phyloP scores from a whole-genome alignment of 2,329 filamentous ascomycete species.

The Fusarium albosuccineum region DNA sequence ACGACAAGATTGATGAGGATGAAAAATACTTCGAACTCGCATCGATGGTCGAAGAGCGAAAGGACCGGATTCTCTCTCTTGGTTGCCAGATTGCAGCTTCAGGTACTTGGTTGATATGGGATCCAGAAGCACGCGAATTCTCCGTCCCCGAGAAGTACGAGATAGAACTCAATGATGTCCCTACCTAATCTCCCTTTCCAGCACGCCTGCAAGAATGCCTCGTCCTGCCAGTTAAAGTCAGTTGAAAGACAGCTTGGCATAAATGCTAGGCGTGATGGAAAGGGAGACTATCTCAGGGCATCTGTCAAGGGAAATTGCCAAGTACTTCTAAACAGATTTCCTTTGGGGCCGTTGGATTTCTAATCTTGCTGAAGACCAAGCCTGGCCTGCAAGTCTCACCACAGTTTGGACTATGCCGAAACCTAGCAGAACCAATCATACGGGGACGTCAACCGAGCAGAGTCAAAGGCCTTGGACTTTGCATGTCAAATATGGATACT shows the following conservation, averaged over 20 bases:
- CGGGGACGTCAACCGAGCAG: too few relatives aligned
- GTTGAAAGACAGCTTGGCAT: background rate
- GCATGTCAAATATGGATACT: too few relatives aligned
- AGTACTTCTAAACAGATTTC: too few relatives aligned
- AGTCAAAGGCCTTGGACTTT: too few relatives aligned
- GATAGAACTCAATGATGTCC: slow-evolving; percentile 18
- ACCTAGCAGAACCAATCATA: too few relatives aligned
- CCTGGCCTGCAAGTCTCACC: too few relatives aligned
- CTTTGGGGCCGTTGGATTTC: too few relatives aligned
- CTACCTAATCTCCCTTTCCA: background rate
- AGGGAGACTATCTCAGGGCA: background rate
- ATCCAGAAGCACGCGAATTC: slow-evolving; percentile 55
- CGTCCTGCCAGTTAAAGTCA: background rate
- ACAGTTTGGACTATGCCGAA: too few relatives aligned
- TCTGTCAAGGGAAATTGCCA: too few relatives aligned
- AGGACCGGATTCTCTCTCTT: slow-evolving; percentile 71
- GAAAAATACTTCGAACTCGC: slow-evolving; percentile 74
- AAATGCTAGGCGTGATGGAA: background rate
- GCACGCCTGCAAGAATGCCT: background rate
- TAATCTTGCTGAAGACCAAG: too few relatives aligned
- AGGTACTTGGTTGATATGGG: slow-evolving; percentile 62
- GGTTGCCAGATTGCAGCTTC: slow-evolving; percentile 61
- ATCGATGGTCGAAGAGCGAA: slow-evolving; percentile 69
- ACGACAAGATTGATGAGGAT: slow-evolving; percentile 73
- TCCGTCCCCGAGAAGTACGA: slow-evolving; percentile 54